Evolutionary conservation across 2,329 filamentous ascomycete species (phyloP).

Genomic region (Whalleya microplaca): DNA sequence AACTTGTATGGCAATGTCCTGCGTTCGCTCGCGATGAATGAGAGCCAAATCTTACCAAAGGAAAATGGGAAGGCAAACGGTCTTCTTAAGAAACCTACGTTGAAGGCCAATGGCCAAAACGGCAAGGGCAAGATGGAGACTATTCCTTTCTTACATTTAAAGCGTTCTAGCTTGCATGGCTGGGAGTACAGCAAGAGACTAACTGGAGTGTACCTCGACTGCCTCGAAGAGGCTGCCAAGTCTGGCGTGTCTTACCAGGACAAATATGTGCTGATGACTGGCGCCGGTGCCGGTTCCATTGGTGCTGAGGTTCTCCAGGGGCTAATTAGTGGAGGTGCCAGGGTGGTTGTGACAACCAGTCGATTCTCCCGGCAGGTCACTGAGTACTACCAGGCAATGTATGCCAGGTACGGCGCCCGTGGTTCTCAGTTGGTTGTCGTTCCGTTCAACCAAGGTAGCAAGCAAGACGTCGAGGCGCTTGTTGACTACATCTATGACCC

Average conservation of each 20-base stretch:
- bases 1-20: conserved; percentile 91
- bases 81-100: conserved; percentile 51
- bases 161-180: conserved; percentile 89
- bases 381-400: conserved; percentile 99
- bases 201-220: conserved; percentile 89
- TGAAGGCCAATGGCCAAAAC: conserved; percentile 57
- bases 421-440: conserved; percentile 97
- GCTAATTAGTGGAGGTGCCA: conserved; percentile 93
- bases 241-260: conserved; percentile 88
- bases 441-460: conserved; percentile 98
- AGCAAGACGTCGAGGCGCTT: conserved; percentile 94
- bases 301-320: conserved; percentile 96
- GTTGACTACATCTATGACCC: conserved; percentile 95
- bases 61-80: conserved; percentile 70
- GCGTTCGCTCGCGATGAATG: conserved; percentile 94
- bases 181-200: conserved; percentile 99
- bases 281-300: conserved; percentile 95
- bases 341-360: conserved; percentile 95
- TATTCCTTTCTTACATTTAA: conserved; percentile 95
- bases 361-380: conserved; percentile 97
- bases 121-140: conserved; percentile 93
- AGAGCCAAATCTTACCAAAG: conserved; percentile 92
- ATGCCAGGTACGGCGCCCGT: conserved; percentile 88
- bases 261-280: conserved; percentile 98
- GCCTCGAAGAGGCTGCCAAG: conserved; percentile 85